These are phyloP conservation scores for Malassezia japonica DNA, from an alignment of 1,284 basidiomycete species.

Conservation along the genomic window DNA sequence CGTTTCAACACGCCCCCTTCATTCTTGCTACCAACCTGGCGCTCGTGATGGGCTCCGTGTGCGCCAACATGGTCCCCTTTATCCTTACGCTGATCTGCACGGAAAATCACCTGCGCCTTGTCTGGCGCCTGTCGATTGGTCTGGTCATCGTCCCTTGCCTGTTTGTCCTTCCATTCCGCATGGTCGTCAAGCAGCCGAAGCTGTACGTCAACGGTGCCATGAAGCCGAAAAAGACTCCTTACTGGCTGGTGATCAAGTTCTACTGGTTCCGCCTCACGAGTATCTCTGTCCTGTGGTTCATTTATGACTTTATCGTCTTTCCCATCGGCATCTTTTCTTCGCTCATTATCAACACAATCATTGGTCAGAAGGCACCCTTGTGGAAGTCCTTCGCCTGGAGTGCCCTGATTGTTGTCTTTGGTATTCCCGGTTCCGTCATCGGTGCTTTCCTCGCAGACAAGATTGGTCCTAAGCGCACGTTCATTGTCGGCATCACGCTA, in stretches of 20 bases:
- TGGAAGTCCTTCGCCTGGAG: conserved; percentile 1
- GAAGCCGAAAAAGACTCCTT: conserved; percentile 63
- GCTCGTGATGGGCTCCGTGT: conserved; percentile 80
- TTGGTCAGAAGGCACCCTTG: conserved; percentile 23
- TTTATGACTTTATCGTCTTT: conserved; percentile 30
- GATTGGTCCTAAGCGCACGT: conserved; percentile 40
- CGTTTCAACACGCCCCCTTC: conserved; percentile 73
- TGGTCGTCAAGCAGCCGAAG: conserved; percentile 70
- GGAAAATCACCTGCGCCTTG: conserved; percentile 34
- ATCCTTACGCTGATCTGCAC: conserved; percentile 56
- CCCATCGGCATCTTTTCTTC: conserved; percentile 64
- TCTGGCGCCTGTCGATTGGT: conserved; percentile 70
- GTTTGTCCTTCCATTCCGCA: conserved; percentile 73
- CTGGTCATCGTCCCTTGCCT: conserved; percentile 73
- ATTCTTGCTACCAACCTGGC: conserved; percentile 55
- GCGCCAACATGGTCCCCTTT: conserved; percentile 71
- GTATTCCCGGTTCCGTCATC: conserved; percentile 59
- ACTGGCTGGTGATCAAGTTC: conserved; percentile 65
- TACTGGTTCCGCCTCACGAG: conserved; percentile 66
- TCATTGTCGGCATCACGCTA: conserved; percentile 30
- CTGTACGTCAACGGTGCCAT: conserved; percentile 62
- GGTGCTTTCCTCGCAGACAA: conserved; percentile 63
- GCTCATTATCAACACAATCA: conserved; percentile 62
- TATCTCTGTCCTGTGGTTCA: conserved; percentile 62
- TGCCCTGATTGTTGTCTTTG: conserved; percentile 30